Evolutionary conservation across 2,329 filamentous ascomycete species (phyloP).

Genomic region (Akanthomyces lecanii): DNA sequence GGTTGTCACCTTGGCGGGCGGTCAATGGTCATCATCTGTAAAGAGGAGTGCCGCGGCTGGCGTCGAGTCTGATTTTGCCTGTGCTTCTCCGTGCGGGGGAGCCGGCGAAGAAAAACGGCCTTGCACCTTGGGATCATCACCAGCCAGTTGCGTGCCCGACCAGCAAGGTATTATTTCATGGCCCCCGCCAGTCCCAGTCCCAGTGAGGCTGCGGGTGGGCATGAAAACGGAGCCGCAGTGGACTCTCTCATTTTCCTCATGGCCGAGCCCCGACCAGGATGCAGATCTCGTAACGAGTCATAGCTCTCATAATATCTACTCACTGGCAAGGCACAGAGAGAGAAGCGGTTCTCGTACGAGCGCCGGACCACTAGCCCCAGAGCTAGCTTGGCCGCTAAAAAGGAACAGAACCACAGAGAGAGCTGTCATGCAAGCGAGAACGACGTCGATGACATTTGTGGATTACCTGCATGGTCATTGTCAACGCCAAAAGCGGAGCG

Average conservation of each 20-base stretch:
- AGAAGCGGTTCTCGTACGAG: constrained; percentile 8
- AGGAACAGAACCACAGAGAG: not conserved
- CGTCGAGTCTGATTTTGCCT: not conserved
- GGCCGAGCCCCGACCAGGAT: not conserved
- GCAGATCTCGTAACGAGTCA: constrained; percentile 9
- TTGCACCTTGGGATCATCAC: not conserved
- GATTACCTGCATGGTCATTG: not conserved
- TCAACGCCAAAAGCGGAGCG: not conserved
- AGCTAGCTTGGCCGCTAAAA: not conserved
- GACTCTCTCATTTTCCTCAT: not conserved
- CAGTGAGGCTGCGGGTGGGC: not conserved
- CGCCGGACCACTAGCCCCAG: not conserved
- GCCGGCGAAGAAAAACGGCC: not conserved
- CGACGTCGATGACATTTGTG: constrained; percentile 1
- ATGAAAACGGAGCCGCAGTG: not conserved
- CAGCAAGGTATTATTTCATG: not conserved
- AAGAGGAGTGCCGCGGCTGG: constrained; percentile 6
- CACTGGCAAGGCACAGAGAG: not conserved
- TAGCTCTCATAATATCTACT: not conserved
- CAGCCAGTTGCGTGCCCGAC: not conserved
- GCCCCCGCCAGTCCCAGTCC: not conserved
- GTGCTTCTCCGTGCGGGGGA: not conserved
- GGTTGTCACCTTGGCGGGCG: not conserved
- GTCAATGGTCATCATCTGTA: not conserved
- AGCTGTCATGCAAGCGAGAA: not conserved